Evolutionary conservation across 768 basidiomycete genomes (phyloP), one percentile per base, ranked within the genome.

Genomic region (Agrocybe praecox): DNA sequence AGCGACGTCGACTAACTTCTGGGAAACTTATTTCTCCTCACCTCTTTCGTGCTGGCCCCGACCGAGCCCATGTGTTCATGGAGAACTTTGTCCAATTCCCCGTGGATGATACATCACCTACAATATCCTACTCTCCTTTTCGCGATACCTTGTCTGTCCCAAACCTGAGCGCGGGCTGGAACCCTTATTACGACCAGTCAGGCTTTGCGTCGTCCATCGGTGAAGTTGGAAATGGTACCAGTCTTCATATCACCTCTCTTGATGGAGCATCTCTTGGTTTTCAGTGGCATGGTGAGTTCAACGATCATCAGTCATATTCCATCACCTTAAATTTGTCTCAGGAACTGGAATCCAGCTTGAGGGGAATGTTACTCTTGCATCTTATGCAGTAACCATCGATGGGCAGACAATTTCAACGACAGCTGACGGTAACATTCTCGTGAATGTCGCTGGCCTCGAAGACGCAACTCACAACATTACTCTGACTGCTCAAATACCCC

Each of bases 101-200:
- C 56, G 74, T 92, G 63, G 81, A 87, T 69, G 84, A 90, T 67
- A 83, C 84, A 52, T 90, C 89, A 43, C 89, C 89, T 4, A 65
- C 76, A 46, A 73, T 91, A 61, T 59, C 63, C 23, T 92, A 90
- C 74, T 76, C 69, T 56, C 89, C 90, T 21, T 81, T 84, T 57
- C 65, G 74, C 43, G 86, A 89, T 69, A 80, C 79, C 11, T 72
- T 84, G 55, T 73, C 80, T 40, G 68, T 77, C 49, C 70, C 81
- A 1, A 75, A 85, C 62, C 63, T 83, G 42, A 63, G 69, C 18
- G 76, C 74, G 23, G 89, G 89, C 65, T 93, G 91, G 91, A 85
- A 84, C 66, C 82, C 88, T 17, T 82, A 77, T 71, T 90, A 81
- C 69, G 69, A 74, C 2, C 48, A 43, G 42, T 80, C 84, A 12